Percentiles rank a stretch among this genome's conserved stretches.
These are phyloP conservation scores for Debaryomyces udenii DNA, from an alignment of 1,139 yeast species.

Conservation along the genomic window DNA sequence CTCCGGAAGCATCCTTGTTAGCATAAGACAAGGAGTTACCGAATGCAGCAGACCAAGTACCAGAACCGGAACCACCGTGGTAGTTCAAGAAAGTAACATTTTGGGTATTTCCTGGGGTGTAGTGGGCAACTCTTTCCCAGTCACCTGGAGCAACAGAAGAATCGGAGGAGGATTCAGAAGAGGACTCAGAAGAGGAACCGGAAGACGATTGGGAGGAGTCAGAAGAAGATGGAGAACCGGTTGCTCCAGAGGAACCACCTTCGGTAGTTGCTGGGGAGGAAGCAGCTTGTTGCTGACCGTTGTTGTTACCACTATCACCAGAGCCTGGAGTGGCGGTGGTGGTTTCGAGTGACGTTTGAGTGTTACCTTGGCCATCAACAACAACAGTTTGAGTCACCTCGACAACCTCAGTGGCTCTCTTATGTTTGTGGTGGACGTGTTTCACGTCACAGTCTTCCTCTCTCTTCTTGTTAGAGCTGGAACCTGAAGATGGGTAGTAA, in stretches of 20 bases:
- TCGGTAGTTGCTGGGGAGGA: constrained; percentile 3
- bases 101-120: constrained; percentile 56
- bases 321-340: constrained; percentile 22
- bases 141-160: constrained; percentile 45
- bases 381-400: constrained; percentile 77
- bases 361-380: constrained; percentile 59
- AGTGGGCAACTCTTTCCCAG: constrained; percentile 81
- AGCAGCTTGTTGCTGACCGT: constrained; percentile 34
- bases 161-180: constrained; percentile 34
- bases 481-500: constrained; percentile 50
- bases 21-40: constrained; percentile 92
- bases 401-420: constrained; percentile 58
- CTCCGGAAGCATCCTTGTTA: constrained; percentile 71
- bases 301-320: constrained; percentile 1
- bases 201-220: constrained; percentile 40
- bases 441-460: constrained; percentile 41
- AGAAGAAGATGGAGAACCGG: constrained; percentile 28
- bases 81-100: constrained; percentile 85
- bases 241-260: constrained; percentile 15
- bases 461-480: constrained; percentile 34
- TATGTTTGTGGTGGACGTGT: constrained; percentile 67
- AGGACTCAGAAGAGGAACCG: constrained; percentile 39
- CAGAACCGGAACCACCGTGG: constrained; percentile 83
- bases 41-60: constrained; percentile 78
- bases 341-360: constrained; percentile 37